These are phyloP conservation scores for Ceriops tagal DNA, from an alignment of 345 rosid genomes.

Conservation along the genomic window DNA sequence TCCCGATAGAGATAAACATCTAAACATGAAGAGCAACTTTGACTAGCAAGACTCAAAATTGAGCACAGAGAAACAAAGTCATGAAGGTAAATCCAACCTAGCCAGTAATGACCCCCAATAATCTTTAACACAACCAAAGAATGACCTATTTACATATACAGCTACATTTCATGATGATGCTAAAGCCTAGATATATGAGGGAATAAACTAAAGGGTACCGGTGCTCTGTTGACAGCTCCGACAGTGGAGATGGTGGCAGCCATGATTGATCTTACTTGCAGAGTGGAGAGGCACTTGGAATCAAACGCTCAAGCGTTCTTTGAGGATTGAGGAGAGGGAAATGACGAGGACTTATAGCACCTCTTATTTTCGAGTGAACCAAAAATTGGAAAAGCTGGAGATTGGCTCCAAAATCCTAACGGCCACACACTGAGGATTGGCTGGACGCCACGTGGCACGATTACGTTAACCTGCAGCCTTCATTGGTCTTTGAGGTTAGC, in stretches of 20 bases:
- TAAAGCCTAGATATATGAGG: background rate
- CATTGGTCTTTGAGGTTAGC: conserved; percentile 13
- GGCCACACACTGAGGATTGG: conserved; percentile 52
- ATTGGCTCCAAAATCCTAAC: conserved; percentile 21
- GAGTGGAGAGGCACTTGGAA: background rate
- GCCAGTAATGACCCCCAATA: background rate
- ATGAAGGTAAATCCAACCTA: too few relatives aligned
- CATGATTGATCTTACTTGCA: conserved; percentile 34
- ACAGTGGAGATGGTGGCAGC: conserved; percentile 77
- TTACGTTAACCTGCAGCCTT: background rate
- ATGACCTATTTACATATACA: background rate
- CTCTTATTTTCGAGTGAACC: conserved; percentile 26
- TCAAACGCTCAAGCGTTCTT: background rate
- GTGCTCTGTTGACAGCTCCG: conserved; percentile 69
- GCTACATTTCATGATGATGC: background rate
- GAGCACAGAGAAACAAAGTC: background rate
- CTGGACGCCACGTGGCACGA: conserved; percentile 37
- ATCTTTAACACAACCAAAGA: background rate
- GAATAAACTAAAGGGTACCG: conserved; percentile 36
- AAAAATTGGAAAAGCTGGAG: conserved; percentile 17
- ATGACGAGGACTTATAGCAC: conserved; percentile 21
- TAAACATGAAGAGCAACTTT: too few relatives aligned
- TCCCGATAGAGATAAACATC: too few relatives aligned
- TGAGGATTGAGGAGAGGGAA: background rate
- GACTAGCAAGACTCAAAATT: background rate